These are phyloP conservation scores for Rhododendron henanense DNA, from an alignment of 148 eudicot genomes.

Conservation along the genomic window DNA sequence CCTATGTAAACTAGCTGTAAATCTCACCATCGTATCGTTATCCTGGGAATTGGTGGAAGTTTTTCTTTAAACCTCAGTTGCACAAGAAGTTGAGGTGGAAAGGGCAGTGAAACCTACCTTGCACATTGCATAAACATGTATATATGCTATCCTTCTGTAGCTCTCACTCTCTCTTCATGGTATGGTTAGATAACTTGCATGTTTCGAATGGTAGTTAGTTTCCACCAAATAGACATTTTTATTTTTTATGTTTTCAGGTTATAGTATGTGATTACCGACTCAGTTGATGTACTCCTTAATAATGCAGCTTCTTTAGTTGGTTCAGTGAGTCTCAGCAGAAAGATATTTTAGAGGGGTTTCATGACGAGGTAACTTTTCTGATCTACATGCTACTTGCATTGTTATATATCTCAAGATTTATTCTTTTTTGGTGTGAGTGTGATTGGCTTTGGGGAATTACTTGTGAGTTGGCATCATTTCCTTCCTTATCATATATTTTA, in stretches of 20 bases:
- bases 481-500: background rate
- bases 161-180: background rate
- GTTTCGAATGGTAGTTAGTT: background rate
- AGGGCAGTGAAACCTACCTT: no score
- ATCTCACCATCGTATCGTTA: background rate
- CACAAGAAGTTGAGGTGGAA: background rate
- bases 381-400: background rate
- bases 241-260: background rate
- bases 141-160: background rate
- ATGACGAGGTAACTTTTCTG: constrained; percentile 56
- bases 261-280: background rate
- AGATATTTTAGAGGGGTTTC: constrained; percentile 49
- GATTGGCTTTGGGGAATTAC: background rate
- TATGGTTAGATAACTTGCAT: background rate
- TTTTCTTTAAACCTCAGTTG: background rate
- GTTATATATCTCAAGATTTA: background rate
- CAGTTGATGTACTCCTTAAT: background rate
- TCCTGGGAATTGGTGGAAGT: background rate
- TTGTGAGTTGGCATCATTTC: background rate
- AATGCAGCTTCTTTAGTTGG: constrained; percentile 86
- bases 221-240: background rate
- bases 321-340: constrained; percentile 56
- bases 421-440: background rate
- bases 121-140: background rate
- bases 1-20: background rate